phyloP scores from a whole-genome alignment of 2,329 filamentous ascomycete species.

The Hypoxylon sp. region DNA sequence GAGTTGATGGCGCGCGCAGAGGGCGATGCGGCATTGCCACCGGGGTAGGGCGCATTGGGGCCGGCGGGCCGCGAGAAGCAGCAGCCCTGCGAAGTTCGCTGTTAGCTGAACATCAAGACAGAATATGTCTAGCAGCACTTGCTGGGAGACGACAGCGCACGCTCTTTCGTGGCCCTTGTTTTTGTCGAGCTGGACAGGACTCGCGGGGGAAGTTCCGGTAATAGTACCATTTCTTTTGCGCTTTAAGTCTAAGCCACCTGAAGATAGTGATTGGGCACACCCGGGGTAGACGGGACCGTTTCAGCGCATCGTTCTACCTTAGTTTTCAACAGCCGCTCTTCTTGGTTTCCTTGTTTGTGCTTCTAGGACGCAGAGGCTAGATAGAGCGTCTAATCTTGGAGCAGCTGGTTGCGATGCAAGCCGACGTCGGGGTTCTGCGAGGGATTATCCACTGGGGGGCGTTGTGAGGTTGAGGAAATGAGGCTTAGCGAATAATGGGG shows the following conservation, averaged over 20 bases:
- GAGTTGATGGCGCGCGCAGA: constrained; percentile 69
- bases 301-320: constrained; percentile 37
- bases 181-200: background rate
- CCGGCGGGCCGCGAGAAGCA: constrained; percentile 69
- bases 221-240: constrained; percentile 43
- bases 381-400: constrained; percentile 4
- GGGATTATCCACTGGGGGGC: constrained; percentile 2
- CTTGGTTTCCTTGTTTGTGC: background rate
- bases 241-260: constrained; percentile 20
- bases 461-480: constrained; percentile 10
- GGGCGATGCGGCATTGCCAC: constrained; percentile 62
- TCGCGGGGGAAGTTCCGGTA: constrained; percentile 5
- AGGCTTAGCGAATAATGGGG: constrained; percentile 26
- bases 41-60: constrained; percentile 69
- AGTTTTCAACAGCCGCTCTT: constrained; percentile 3
- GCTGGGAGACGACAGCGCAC: background rate
- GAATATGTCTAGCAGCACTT: constrained; percentile 11
- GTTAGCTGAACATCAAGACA: constrained; percentile 22
- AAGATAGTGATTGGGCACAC: constrained; percentile 33
- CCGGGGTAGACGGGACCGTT: constrained; percentile 14
- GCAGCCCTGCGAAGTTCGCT: constrained; percentile 63
- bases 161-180: background rate
- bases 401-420: constrained; percentile 5
- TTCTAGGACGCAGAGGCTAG: background rate
- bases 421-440: constrained; percentile 5